Evolutionary conservation across 768 basidiomycete genomes (phyloP), one percentile per base, ranked within the genome.

Genomic region (Agrocybe chaxingu): DNA sequence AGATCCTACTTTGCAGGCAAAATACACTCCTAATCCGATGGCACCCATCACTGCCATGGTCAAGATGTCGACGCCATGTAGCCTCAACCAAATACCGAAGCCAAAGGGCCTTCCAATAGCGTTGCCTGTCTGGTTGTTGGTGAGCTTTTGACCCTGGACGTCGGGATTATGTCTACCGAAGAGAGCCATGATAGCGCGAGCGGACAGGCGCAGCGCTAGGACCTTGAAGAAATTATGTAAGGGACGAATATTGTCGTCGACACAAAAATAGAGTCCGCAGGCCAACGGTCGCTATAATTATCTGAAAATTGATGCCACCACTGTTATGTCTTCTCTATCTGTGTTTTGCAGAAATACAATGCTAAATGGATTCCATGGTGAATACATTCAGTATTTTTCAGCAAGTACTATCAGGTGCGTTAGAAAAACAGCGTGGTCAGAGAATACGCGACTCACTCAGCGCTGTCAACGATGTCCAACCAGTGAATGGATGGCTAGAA

Each of bases 401-500:
- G 69, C 58, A 16, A 70, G 62, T 50, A 70, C 69, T 70, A 50
- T 0, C 43, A 39, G 6, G 39, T 24, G 55, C 35, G 46, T 37
- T 9, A 37, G 34, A 39, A 30, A 7, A 37, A 24, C 12, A 37
- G 10, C 30, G 10, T 45, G 31, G 10, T 44, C 41, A 49, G 30
- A 18, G 41, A 50, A 18, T 35, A 36, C 13, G 32, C 18, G 16
- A 78, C 92, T 76, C 67, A 96, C 93, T 93, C 59, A 96, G 70
- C 30, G 91, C 83, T 18, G 92, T 80, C 39, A 96, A 73, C 40
- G 93, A 92, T 24, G 94, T 95, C 95, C 94, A 97, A 8, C 95
- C 95, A 8, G 95, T 97, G 72, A 98, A 98, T 0, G 95, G 94
- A 67, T 96, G 92, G 60, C 94, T 94, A 60, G 42, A 47, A 51